phyloP scores from a whole-genome alignment of 2,329 filamentous ascomycete species.

The Apiospora hydei region DNA sequence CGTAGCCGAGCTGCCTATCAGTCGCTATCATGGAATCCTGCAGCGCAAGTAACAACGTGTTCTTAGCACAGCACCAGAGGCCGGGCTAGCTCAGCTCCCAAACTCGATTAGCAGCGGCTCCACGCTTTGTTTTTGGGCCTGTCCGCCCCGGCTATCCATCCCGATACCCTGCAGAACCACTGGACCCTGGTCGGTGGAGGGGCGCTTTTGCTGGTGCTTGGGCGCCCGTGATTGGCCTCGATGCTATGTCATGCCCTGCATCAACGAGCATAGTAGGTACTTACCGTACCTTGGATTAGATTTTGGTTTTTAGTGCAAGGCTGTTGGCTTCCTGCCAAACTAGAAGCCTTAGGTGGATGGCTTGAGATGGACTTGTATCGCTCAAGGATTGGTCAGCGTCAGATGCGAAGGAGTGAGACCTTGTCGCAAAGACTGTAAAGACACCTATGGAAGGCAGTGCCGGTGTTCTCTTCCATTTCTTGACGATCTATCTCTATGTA shows the following conservation, averaged over 20 bases:
- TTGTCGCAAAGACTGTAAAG: neutral
- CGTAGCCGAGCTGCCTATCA: neutral
- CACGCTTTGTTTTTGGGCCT: conserved; percentile 7
- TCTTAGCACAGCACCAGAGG: conserved; percentile 23
- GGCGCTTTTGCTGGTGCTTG: neutral
- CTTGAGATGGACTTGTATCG: neutral
- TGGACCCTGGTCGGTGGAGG: neutral
- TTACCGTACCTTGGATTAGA: neutral
- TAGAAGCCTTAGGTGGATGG: neutral
- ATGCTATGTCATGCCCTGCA: conserved; percentile 12
- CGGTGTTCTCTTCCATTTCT: neutral
- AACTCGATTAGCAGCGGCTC: conserved; percentile 20
- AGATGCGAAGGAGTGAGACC: neutral
- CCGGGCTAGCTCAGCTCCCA: conserved; percentile 4
- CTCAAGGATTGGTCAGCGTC: conserved; percentile 1
- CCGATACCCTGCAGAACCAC: neutral
- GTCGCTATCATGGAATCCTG: conserved; percentile 11
- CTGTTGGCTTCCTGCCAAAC: neutral
- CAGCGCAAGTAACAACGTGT: conserved; percentile 28
- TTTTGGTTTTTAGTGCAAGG: neutral
- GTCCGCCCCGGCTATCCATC: neutral
- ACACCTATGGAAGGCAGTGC: neutral
- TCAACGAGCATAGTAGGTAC: neutral
- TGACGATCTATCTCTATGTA: neutral
- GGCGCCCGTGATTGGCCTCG: neutral